Evolutionary conservation across 2,329 filamentous ascomycete species (phyloP), one percentile per base, ranked within the genome.

Genomic region (Myriosclerotinia duriaeana): DNA sequence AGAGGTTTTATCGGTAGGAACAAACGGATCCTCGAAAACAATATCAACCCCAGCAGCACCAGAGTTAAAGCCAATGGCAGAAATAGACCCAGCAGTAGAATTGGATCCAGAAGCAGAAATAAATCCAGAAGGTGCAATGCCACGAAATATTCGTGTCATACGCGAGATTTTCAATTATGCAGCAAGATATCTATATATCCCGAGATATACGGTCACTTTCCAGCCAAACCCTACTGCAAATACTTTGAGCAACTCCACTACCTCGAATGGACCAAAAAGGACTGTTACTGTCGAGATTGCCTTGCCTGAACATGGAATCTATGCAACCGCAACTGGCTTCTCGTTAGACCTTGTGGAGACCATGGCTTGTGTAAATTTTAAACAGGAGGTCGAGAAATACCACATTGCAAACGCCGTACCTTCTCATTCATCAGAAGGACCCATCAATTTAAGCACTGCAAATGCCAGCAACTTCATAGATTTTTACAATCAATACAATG

Each of bases 401-500:
- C 56, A 63, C 20, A 44, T 30, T 38, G 38, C 26, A 50, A 63
- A 62, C 36, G 17, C 5, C 3, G 36, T n/a, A 34, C 40, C 38
- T 17, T 44, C 58, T 12, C 1, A 22, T 30, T 20, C 38, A 20
- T 63, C 9, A 40, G 30, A 36, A 26, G 30, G 34, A 5, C n/a
- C 50, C 17, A 40, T 54, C 7, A 5, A 48, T 56, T 22, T 66
- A 40, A 63, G n/a, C 17, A 66, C 64, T 15, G 44, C 9, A 54
- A 63, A 54, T 30, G 64, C 50, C 42, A 26, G 15, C n/a, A 63
- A 66, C 30, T 66, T 66, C 40, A 38, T 63, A 12, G 64, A 66
- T 63, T 66, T 63, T 20, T 66, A 66, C 22, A 66, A 65, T 42
- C 54, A 65, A 15, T n/a, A 61, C 42, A 34, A 65, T 40, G n/a